Conservation (phyloP, 108 stramenopile species). For the Pseudonitzschia multiseries region DNA sequence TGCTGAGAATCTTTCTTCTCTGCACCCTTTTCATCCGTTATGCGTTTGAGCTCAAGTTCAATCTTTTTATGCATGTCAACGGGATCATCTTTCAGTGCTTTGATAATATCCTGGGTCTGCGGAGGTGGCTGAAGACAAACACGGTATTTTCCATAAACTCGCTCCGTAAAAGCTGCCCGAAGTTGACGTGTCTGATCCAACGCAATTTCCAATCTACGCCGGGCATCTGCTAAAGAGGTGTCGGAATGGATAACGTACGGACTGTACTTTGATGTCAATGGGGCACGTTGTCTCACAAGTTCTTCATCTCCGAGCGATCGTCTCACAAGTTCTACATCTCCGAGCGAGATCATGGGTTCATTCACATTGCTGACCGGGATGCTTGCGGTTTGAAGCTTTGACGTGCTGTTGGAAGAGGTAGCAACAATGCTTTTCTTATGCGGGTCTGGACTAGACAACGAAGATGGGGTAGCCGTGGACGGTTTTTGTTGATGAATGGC, state of each 20-base stretch:
- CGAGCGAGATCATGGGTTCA: conserved; percentile 15
- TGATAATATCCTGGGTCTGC: conserved; percentile 23
- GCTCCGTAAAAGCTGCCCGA: conserved; percentile 69
- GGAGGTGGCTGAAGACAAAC: conserved; percentile 59
- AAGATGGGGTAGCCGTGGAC: neutral
- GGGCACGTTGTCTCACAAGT: conserved; percentile 24
- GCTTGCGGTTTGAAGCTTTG: neutral
- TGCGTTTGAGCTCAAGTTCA: conserved; percentile 18
- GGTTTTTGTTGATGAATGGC: neutral
- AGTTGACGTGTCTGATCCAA: conserved; percentile 72
- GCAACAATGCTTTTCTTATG: neutral
- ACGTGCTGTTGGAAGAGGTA: neutral
- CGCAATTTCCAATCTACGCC: conserved; percentile 60
- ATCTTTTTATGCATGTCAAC: conserved; percentile 12
- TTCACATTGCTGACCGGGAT: conserved; percentile 13
- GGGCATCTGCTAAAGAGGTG: conserved; percentile 59
- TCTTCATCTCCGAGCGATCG: conserved; percentile 26
- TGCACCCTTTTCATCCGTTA: conserved; percentile 57
- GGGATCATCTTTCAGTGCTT: conserved; percentile 48
- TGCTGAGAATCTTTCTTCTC: conserved; percentile 63
- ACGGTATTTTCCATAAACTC: conserved; percentile 73
- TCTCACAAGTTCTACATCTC: conserved; percentile 21
- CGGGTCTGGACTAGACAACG: neutral
- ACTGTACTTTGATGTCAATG: conserved; percentile 44
- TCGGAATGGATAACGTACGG: conserved; percentile 64